phyloP scores from a whole-genome alignment of 2,329 filamentous ascomycete species.

The Knoxdaviesia proteae region DNA sequence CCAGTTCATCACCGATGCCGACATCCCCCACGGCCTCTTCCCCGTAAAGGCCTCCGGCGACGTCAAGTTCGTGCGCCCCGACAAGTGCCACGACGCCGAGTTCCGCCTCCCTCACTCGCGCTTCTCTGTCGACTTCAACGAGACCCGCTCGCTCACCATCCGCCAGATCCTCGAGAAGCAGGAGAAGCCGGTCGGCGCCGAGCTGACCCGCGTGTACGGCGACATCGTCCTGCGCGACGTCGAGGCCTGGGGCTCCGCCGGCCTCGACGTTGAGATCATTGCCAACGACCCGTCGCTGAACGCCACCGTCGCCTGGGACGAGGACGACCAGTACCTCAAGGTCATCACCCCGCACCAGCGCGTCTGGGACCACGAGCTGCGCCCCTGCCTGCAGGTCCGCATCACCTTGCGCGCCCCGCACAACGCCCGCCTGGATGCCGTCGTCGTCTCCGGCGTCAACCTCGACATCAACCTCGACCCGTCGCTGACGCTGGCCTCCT shows the following conservation, averaged over 20 bases:
- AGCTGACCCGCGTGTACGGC: conserved; percentile 19
- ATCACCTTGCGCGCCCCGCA: conserved; percentile 25
- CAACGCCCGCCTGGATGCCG: conserved; percentile 13
- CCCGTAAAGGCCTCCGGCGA: too few species aligned
- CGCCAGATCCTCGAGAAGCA: conserved; percentile 14
- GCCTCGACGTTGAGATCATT: conserved; percentile 11
- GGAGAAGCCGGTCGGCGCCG: conserved; percentile 5
- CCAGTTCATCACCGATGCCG: too few species aligned
- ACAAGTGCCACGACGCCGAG: conserved; percentile 4
- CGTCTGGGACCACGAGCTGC: conserved; percentile 8
- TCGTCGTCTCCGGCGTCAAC: conserved; percentile 17
- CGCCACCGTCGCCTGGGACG: conserved; percentile 13
- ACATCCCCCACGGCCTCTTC: too few species aligned
- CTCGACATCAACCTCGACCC: conserved; percentile 20
- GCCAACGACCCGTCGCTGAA: conserved; percentile 21
- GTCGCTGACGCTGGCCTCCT: conserved; percentile 11
- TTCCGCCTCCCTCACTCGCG: conserved; percentile 11
- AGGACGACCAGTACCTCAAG: conserved; percentile 15
- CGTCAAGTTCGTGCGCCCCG: not conserved
- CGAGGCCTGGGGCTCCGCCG: conserved; percentile 16
- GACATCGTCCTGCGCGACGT: conserved; percentile 20
- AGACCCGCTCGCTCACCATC: conserved; percentile 16
- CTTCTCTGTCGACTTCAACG: conserved; percentile 13
- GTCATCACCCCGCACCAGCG: conserved; percentile 18
- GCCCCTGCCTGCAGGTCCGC: conserved; percentile 26